A percentile compares a stretch with the other conserved stretches of the same genome.
These are phyloP conservation scores for Xanthoconium purpureum DNA, from an alignment of 768 basidiomycete genomes.

Conservation along the genomic window DNA sequence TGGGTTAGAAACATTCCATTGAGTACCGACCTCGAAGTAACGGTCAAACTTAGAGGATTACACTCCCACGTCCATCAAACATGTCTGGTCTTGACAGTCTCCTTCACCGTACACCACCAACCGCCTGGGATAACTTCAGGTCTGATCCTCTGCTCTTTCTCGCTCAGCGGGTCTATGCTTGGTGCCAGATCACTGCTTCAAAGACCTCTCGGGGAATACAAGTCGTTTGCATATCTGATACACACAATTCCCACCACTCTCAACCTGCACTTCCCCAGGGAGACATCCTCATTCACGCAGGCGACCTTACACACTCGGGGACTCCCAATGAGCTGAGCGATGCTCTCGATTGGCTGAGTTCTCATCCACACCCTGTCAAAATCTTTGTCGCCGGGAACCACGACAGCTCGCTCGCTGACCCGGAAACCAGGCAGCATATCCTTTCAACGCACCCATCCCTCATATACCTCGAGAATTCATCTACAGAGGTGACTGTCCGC, in stretches of 20 bases:
- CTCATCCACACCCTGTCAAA: conserved; percentile 9
- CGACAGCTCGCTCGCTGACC: conserved; percentile 2
- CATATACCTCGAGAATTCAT: conserved; percentile 9
- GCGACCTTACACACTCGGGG: conserved; percentile 6
- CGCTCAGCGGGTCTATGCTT: conserved; percentile 2
- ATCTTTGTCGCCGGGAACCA: conserved; percentile 12
- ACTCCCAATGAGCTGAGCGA: conserved; percentile 1
- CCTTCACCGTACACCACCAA: conserved; percentile 5
- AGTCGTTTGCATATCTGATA: conserved; percentile 9
- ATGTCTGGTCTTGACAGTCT: conserved; percentile 4
- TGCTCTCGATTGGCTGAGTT: conserved; percentile 7
- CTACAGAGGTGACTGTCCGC: conserved; percentile 2
- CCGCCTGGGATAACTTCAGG: conserved; percentile 5
- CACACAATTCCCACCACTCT: conserved; percentile 4
- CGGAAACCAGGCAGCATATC: background rate
- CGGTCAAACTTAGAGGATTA: too few species aligned
- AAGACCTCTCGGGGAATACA: background rate
- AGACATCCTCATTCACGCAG: conserved; percentile 8
- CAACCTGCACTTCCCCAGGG: conserved; percentile 2
- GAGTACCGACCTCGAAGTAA: background rate
- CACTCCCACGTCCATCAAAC: background rate
- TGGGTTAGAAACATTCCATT: background rate
- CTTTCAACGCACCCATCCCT: conserved; percentile 3
- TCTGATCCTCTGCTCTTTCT: conserved; percentile 7
- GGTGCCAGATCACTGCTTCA: background rate